Evolutionary conservation across 305 asterid species (phyloP), one percentile per base, ranked within the genome.

Genomic region (Fraxinus greggii): DNA sequence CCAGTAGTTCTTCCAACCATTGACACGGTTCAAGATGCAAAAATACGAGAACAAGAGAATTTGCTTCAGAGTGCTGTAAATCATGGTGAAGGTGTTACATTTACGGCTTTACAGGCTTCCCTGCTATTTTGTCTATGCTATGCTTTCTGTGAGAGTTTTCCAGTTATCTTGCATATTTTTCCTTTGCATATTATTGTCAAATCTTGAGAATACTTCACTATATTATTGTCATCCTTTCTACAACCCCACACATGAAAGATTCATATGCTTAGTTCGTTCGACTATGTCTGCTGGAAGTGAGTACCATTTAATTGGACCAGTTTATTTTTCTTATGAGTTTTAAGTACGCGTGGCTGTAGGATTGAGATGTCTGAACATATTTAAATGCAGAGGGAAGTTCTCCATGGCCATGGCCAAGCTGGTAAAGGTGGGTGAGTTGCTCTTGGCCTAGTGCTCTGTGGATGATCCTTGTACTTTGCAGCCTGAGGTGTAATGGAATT

Each of bases 11-110:
- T 95, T 82, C 97, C 98, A 78, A 91, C 97, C 70, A 83, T 93
- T 15, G 97, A 95, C 89, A 92, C 94, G 91, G 97, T 84, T 86
- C 99, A 95, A 88, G 98, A 97, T 82, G 94, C 97, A 79, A 93
- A 95, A 89, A 92, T 93, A 84, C 97, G 93, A 82, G 98, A 95
- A 80, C 98, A 93, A 85, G 99, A 93, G 86, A 93, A 87, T 84
- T 86, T 90, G 86, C 97, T 95, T 79, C 89, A 97, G 38, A 91
- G 86, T 88, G 98, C 97, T 81, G 97, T 92, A 73, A 95, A 93
- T 87, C 92, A 89, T n/a, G 99, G 99, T 8, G 99, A 95, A 95
- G 98, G 98, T 95, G 80, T 42, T 81, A 24, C 21, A 48, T 45
- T 72, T 28, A n/a, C 26, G 3, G 15, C 65, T 19, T 56, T 56